Conservation (phyloP, 169 alveolate species). For the Besnoitia besnoiti region DNA sequence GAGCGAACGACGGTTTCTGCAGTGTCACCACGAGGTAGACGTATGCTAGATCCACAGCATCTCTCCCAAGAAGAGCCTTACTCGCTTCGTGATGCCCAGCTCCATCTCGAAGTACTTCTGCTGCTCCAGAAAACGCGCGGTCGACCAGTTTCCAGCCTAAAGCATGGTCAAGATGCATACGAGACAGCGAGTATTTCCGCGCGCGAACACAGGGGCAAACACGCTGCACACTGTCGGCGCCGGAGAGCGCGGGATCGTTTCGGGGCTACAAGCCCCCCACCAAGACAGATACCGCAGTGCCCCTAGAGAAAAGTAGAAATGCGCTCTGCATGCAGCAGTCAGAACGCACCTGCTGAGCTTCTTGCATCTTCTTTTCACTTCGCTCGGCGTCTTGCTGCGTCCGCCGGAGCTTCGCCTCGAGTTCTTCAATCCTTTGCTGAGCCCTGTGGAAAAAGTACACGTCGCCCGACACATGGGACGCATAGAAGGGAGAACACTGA, state of each 20-base stretch:
- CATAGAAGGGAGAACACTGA: background rate
- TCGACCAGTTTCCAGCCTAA: conserved; percentile 3
- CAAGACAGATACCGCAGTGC: too few relatives aligned
- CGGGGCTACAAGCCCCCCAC: too few relatives aligned
- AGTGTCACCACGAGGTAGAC: background rate
- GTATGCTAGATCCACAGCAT: background rate
- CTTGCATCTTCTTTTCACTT: conserved; percentile 16
- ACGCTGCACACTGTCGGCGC: too few relatives aligned
- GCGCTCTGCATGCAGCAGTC: too few relatives aligned
- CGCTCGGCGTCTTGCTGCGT: background rate
- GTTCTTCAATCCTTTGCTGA: background rate
- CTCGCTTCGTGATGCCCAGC: conserved; percentile 8
- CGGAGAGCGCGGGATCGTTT: too few relatives aligned
- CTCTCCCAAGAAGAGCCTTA: background rate
- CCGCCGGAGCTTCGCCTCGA: background rate
- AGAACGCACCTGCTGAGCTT: conserved; percentile 1
- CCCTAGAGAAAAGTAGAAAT: too few relatives aligned
- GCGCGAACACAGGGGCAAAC: too few relatives aligned
- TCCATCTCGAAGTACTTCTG: conserved; percentile 31
- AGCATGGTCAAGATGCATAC: background rate
- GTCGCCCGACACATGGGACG: background rate
- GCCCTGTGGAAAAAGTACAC: background rate
- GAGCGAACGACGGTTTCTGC: background rate
- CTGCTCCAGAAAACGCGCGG: conserved; percentile 19
- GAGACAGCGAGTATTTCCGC: background rate